phyloP scores from a whole-genome alignment of 768 basidiomycete genomes.

The Cyclocybe aegerita region DNA sequence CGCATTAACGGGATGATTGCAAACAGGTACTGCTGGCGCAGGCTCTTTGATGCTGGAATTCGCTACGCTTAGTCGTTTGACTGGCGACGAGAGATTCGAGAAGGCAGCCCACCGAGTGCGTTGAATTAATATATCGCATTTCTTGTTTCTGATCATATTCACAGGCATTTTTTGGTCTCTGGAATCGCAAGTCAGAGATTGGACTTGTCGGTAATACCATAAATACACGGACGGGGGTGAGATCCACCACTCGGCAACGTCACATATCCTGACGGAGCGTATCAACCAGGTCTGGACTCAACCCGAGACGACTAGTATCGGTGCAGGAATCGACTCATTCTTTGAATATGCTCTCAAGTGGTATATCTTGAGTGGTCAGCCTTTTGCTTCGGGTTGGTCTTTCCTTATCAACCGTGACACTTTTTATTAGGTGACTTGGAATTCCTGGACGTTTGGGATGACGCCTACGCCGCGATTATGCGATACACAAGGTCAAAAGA shows the following conservation, averaged over 20 bases:
- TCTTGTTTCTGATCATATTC: background rate
- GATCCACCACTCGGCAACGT: slow-evolving; percentile 22
- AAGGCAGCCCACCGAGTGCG: slow-evolving; percentile 71
- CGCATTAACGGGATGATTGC: background rate
- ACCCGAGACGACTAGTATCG: slow-evolving; percentile 79
- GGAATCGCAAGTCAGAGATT: slow-evolving; percentile 87
- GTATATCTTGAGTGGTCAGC: slow-evolving; percentile 79
- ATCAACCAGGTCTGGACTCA: slow-evolving; percentile 62
- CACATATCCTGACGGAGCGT: background rate
- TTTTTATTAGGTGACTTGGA: slow-evolving; percentile 65
- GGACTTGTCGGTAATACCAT: slow-evolving; percentile 89
- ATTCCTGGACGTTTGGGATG: slow-evolving; percentile 83
- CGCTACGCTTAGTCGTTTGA: slow-evolving; percentile 87
- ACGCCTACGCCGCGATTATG: slow-evolving; percentile 83
- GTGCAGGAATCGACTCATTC: slow-evolving; percentile 95
- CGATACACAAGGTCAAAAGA: slow-evolving; percentile 77
- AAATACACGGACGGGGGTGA: slow-evolving; percentile 77
- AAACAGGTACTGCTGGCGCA: slow-evolving; percentile 83
- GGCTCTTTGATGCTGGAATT: slow-evolving; percentile 94
- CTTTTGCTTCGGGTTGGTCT: background rate
- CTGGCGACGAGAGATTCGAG: slow-evolving; percentile 88
- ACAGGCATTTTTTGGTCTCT: slow-evolving; percentile 85
- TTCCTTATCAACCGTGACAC: background rate
- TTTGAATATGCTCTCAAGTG: slow-evolving; percentile 94
- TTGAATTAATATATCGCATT: background rate